Evolutionary conservation across 257 asterid species (phyloP), one percentile per base, ranked within the genome.

Genomic region (Galeopsis tetrahit): DNA sequence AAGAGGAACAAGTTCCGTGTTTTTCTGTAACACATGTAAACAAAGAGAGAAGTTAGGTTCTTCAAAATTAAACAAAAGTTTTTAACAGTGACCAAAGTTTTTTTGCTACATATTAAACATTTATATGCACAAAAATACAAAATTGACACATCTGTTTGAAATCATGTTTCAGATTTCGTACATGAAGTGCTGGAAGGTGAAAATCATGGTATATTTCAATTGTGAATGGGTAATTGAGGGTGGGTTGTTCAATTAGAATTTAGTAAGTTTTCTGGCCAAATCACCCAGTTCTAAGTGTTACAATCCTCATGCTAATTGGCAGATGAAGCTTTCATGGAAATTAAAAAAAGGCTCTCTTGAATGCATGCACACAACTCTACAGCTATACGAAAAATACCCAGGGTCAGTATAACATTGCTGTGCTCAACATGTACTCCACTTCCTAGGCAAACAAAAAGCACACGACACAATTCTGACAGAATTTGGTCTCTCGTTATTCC

Each of bases 1-100:
- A 68, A 73, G 87, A 82, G 38, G 89, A 76, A 78, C 98, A 95
- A 42, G 99, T 95, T 82, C 99, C 99, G 69, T 95, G 98, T 67
- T 92, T 95, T 83, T 95, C 99, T 92, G 85, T 67, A 75, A 40
- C 58, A 68, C 68, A 79, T 48, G 35, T 17, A 69, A 68, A 66
- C 17, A 15, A 67, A 74, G 64, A 70, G 40, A 77, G 17, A 68
- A 64, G 56, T 79, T 67, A 82, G 77, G 52, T 34, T 46, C 51
- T 66, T 42, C 52, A 21, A n/a, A n/a, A n/a, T n/a, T n/a, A n/a
- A n/a, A n/a, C n/a, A n/a, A n/a, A n/a, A n/a, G n/a, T n/a, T n/a
- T n/a, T n/a, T n/a, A n/a, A 46, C 68, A 38, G 75, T 28, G 5
- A 39, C 55, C 66, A 33, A 66, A 35, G n/a, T 36, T 57, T 55